Evolutionary conservation across 192 early-diverging fungal species (phyloP).

Genomic region (Chytriomyces confervae): DNA sequence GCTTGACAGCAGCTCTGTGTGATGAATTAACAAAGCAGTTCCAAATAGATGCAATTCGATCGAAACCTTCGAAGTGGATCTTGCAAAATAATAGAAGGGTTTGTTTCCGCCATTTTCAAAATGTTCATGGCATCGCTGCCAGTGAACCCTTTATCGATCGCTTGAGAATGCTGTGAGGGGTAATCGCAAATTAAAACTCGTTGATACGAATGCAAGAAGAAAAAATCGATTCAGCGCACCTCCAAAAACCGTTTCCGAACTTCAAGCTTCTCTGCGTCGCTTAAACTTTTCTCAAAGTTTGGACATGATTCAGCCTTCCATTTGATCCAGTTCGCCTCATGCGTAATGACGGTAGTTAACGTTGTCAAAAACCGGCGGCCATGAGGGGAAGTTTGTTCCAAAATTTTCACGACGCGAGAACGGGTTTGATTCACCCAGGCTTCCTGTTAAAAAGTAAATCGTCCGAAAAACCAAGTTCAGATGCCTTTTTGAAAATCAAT

Average conservation of each 20-base stretch:
- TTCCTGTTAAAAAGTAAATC: constrained; percentile 32
- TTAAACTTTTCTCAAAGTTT: constrained; percentile 63
- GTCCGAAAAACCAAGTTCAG: constrained; percentile 43
- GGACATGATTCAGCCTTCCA: constrained; percentile 85
- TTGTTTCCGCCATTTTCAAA: constrained; percentile 40
- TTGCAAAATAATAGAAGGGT: constrained; percentile 23
- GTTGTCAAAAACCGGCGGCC: constrained; percentile 70
- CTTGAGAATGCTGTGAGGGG: constrained; percentile 13
- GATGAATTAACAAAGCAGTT: not conserved
- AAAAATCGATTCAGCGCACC: constrained; percentile 37
- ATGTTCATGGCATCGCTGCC: constrained; percentile 48
- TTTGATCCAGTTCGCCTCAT: constrained; percentile 78
- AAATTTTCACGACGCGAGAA: constrained; percentile 51
- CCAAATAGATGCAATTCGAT: constrained; percentile 27
- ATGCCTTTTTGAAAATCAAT: constrained; percentile 2
- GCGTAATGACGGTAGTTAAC: constrained; percentile 67
- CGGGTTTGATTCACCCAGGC: constrained; percentile 61
- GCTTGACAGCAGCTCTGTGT: not conserved
- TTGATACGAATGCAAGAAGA: constrained; percentile 26
- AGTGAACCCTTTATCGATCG: constrained; percentile 34
- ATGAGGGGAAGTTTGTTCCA: constrained; percentile 62
- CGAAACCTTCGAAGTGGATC: constrained; percentile 29
- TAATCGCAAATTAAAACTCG: not conserved
- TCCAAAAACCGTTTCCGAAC: constrained; percentile 40
- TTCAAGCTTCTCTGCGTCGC: constrained; percentile 47